Conservation (phyloP, 495 filamentous ascomycete genomes). For the Hypoxylon subgilvum region DNA sequence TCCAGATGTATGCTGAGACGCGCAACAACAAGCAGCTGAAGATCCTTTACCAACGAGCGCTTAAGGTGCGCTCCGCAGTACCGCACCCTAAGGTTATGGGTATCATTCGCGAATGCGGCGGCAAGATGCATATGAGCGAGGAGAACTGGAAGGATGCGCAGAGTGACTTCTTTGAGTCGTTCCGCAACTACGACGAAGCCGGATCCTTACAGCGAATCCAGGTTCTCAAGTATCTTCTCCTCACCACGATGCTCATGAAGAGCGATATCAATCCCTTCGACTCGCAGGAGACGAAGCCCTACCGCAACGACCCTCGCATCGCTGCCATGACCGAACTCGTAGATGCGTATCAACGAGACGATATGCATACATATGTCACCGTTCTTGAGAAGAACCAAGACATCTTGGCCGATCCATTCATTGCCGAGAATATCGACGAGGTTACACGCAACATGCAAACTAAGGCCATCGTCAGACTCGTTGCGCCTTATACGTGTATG, state of each 20-base stretch:
- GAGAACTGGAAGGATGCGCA: slow-evolving; percentile 99
- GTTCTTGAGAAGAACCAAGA: slow-evolving; percentile 89
- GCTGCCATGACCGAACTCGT: slow-evolving; percentile 96
- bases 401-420: slow-evolving; percentile 89
- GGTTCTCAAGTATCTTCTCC: slow-evolving; percentile 94
- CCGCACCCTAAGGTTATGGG: slow-evolving; percentile 99
- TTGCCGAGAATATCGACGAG: slow-evolving; percentile 98
- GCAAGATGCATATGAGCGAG: slow-evolving; percentile 99
- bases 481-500: slow-evolving; percentile 94
- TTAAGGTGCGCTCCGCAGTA: slow-evolving; percentile 90
- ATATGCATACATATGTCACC: slow-evolving; percentile 88
- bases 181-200: slow-evolving; percentile 98
- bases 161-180: slow-evolving; percentile 97
- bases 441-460: slow-evolving; percentile 98
- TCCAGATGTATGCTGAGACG: slow-evolving; percentile 97
- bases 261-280: slow-evolving; percentile 99
- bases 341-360: slow-evolving; percentile 93
- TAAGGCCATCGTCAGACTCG: slow-evolving; percentile 90
- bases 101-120: slow-evolving; percentile 96
- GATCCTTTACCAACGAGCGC: slow-evolving; percentile 84
- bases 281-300: slow-evolving; percentile 98
- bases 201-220: slow-evolving; percentile 95
- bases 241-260: slow-evolving; percentile 98
- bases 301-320: slow-evolving; percentile 93
- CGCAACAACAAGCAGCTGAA: slow-evolving; percentile 98